Base-by-base conservation (phyloP, 768 basidiomycete species). In the Punctularia strigosozonata region DNA sequence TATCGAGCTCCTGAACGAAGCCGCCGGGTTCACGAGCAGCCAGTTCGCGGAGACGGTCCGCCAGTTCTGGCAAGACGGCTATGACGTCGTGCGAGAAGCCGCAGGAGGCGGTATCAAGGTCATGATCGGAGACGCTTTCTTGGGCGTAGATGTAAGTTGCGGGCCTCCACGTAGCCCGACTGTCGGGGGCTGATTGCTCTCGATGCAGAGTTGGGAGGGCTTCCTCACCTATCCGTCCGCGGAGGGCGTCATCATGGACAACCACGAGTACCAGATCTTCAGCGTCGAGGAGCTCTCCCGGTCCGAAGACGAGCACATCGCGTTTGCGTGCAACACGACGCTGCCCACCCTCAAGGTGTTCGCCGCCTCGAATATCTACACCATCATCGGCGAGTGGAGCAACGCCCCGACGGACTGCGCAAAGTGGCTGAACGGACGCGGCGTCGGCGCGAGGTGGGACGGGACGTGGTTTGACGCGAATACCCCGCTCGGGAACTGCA, bases 331-430 rank as follows among this genome's bases (percentile, higher is more conserved):
- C 52, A 61, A 60, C 25, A 62, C 68, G 39, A 63, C n/a, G n/a
- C n/a, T 65, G 10, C 51, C 62, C 20, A 61, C 50, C 34, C 62
- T 80, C 15, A 55, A 63, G 3, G 43, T 55, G 3, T 82, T 63
- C 50, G 64, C 73, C 5, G 42, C 62, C 4, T 56, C 60, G 7
- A 77, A 79, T 45, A 61, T 87, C 23, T 85, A 77, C 77, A 85
- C 81, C 2, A 62, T 86, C 22, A 64, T 79, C 10, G 84, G 86
- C 18, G 87, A 90, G 64, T 90, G 82, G 77, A 80, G 81, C 13
- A 75, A 68, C 17, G 76, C 81, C 0, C 57, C 67, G 6, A 85
- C 81, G 0, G 83, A 85, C 53, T 89, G 85, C 49, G 78, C 85
- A 0, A 57, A 58, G 48, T 88, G 80, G 80, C 63, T 90, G 6